phyloP scores from a whole-genome alignment of 2,329 filamentous ascomycete species.

The Chaetomiaceae sp. region DNA sequence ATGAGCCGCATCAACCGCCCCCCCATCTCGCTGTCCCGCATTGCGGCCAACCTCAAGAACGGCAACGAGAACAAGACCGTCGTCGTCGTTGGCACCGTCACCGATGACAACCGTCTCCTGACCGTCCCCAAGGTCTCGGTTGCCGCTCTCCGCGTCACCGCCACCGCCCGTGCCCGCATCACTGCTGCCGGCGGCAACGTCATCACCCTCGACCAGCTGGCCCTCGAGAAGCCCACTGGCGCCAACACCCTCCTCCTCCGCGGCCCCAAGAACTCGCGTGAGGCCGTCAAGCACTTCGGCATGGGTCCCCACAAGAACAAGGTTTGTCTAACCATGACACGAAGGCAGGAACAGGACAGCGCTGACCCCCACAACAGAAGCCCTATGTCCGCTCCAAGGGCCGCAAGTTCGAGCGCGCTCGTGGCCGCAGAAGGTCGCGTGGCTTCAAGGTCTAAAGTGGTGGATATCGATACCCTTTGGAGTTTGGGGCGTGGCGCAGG shows the following conservation, averaged over 20 bases:
- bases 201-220: constrained; percentile 95
- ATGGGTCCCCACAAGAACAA: constrained; percentile 98
- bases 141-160: constrained; percentile 93
- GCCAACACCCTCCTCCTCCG: constrained; percentile 95
- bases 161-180: constrained; percentile 91
- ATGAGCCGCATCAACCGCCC: constrained; percentile 99
- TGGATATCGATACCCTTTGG: constrained; percentile 18
- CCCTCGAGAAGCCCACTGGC: constrained; percentile 89
- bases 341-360: background rate
- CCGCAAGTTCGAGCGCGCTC: constrained; percentile 98
- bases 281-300: constrained; percentile 99
- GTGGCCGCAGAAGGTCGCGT: constrained; percentile 96
- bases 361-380: constrained; percentile 60
- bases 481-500: constrained; percentile 22
- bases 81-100: constrained; percentile 91
- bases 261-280: constrained; percentile 95
- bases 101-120: constrained; percentile 93
- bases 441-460: constrained; percentile 97
- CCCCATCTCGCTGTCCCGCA: constrained; percentile 89
- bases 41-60: constrained; percentile 65
- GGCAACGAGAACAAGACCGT: constrained; percentile 73
- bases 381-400: constrained; percentile 97
- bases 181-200: constrained; percentile 89
- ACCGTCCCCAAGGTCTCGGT: constrained; percentile 88
- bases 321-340: constrained; percentile 47